Base-by-base conservation (phyloP, 1,139 yeast species). In the Hemisphaericaspora subhashii region DNA sequence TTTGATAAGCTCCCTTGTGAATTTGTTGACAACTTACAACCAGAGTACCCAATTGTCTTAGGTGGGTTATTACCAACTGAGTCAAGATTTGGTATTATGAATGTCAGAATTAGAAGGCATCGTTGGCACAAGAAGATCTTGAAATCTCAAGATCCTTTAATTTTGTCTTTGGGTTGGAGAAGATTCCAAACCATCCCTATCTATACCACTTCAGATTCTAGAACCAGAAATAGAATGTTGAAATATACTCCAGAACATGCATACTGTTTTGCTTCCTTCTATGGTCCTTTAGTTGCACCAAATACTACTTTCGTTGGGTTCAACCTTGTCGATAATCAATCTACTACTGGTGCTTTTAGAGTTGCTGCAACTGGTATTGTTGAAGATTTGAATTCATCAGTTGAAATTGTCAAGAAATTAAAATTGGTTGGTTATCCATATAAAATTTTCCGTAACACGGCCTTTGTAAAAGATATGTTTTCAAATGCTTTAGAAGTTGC, bases 161-260 rank as follows among this genome's bases (percentile, higher is more conserved):
- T 94, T 46, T 63, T 94, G 37, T 90, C 98, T 0, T 69, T 94
- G 36, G 99, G 99, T 25, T 94, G 98, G 99, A 81, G 99, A 68
- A 77, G 99, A 63, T 94, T 94, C 70, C 99, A 94, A 65, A 89
- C 98, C 0, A 68, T 92, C 40, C 99, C 99, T 10, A 77, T 94
- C 27, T 94, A 90, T 61, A 89, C 98, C 5, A 94, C 98, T 0
- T 83, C 96, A 5, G 99, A 94, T 64, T 92, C 98, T 4, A 76
- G 99, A 66, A 90, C 98, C 5, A 81, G 99, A 72, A 92, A 89
- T 55, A 84, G 98, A 70, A 87, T 94, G 97, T 76, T 94, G 66
- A 94, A 94, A 60, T 94, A 94, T 59, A 92, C 98, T 0, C 98
- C 98, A 5, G 99, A 94, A 57, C 99, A 94, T 62, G 89, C 97